phyloP scores from a whole-genome alignment of 2,329 filamentous ascomycete genomes.

The Beauveria bassiana region DNA sequence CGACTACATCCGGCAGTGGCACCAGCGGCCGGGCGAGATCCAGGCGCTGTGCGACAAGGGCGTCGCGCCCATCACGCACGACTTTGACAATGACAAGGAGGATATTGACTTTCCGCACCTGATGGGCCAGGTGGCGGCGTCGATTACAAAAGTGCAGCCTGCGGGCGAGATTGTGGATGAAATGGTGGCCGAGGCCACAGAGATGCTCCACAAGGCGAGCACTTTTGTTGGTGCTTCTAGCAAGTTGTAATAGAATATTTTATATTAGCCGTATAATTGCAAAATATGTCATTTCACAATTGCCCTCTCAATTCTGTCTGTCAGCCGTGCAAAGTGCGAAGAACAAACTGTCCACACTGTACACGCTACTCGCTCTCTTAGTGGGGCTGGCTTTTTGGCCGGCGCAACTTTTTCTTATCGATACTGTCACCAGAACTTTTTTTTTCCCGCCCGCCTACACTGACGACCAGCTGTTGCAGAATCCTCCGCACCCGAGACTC shows the following conservation, averaged over 20 bases:
- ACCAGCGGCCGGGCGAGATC: constrained; percentile 66
- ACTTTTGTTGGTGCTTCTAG: constrained; percentile 47
- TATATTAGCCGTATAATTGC: background rate
- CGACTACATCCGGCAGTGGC: constrained; percentile 77
- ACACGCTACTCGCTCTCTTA: background rate
- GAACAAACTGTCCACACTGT: background rate
- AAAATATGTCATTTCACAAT: background rate
- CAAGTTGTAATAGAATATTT: constrained; percentile 27
- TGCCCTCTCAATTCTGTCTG: background rate
- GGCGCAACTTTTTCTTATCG: constrained; percentile 10
- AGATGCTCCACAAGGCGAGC: constrained; percentile 53
- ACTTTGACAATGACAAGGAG: constrained; percentile 61
- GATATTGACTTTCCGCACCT: constrained; percentile 81
- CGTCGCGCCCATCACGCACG: constrained; percentile 72
- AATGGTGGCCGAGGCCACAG: constrained; percentile 73
- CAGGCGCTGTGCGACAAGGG: constrained; percentile 67
- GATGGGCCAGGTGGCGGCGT: constrained; percentile 88
- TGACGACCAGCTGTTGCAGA: background rate
- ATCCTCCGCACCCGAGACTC: background rate
- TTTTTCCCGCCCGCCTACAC: constrained; percentile 11
- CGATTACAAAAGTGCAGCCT: constrained; percentile 69
- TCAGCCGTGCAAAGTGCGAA: constrained; percentile 14
- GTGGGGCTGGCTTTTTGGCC: background rate
- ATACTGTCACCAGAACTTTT: constrained; percentile 10
- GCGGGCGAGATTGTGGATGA: constrained; percentile 79